Evolutionary conservation across 495 filamentous ascomycete species (phyloP), one percentile per base, ranked within the genome.

Genomic region (Terfezia claveryi): DNA sequence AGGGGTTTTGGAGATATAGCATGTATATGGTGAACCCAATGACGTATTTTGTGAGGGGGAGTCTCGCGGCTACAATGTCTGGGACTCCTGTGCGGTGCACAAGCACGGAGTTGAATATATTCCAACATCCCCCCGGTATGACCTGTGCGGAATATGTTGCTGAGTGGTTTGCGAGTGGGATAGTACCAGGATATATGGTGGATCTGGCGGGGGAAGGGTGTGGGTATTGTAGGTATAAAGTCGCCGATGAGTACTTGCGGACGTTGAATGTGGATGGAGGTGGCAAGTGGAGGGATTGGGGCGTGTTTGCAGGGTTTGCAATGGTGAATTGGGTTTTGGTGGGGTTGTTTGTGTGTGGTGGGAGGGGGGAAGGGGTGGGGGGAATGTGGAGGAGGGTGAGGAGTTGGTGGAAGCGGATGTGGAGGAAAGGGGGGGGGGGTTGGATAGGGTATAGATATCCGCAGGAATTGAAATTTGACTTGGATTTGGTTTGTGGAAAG

Each of bases 311-410:
- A 37, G 77, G 74, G 1, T 88, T 87, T 67, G 80, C 80, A 36
- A 72, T 87, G 20, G 79, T 76, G 54, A 89, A 89, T 62, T 89
- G 81, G 79, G 63, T 70, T 41, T 71, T 89, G 50, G 81, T 92
- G 0, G 89, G 87, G 67, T 88, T 92, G 71, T 85, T 92, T 57
- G 76, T 89, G 54, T 91, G 83, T 65, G 82, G 81, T 1, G 72
- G 37, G 37, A n/a, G 4, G 53, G 37, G 41, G 37, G 16, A 23
- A 27, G 6, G 53, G 53, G 37, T 54, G 14, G 77, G 14, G 41
- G 14, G 41, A 8, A 20, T 46, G 41, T 1, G 4, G 41, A 46
- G 41, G 41, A 14, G 41, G 41, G 41, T 46, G 41, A 46, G 8
- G 41, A 9, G 41, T 6, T 46, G 41, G 41, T 14, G 12, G 12